A percentile compares a stretch with the other conserved stretches of the same genome.
Evolutionary conservation across 148 eudicot genomes (phyloP).

Genomic region (Gaultheria prostrata): DNA sequence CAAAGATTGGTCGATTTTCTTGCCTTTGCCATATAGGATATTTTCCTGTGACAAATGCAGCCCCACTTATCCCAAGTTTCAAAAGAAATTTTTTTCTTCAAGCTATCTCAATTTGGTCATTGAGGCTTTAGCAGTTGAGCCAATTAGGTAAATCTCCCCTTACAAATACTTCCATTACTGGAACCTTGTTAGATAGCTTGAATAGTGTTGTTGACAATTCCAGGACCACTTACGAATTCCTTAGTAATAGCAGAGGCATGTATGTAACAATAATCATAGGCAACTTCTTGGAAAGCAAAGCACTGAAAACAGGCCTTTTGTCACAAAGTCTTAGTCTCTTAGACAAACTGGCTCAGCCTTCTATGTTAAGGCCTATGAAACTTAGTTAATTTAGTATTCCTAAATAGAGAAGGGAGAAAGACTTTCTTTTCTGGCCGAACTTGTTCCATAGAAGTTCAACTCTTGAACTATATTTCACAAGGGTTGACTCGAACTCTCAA

Average conservation of each 20-base stretch:
- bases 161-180: background rate
- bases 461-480: background rate
- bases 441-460: background rate
- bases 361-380: background rate
- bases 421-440: background rate
- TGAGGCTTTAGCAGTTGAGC: background rate
- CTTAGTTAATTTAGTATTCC: background rate
- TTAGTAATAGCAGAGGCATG: background rate
- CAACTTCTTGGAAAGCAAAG: background rate
- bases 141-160: background rate
- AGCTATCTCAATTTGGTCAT: background rate
- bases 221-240: background rate
- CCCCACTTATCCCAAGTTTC: background rate
- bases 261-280: background rate
- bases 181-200: background rate
- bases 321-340: background rate
- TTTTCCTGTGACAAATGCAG: background rate
- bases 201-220: background rate
- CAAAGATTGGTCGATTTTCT: background rate
- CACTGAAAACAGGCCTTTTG: background rate
- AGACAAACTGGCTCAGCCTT: background rate
- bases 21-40: background rate
- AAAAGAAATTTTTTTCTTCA: too few species aligned
- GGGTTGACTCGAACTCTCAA: too few species aligned
- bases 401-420: background rate